Evolutionary conservation across 2,329 filamentous ascomycete genomes (phyloP).

Genomic region (Xylariaceae sp.): DNA sequence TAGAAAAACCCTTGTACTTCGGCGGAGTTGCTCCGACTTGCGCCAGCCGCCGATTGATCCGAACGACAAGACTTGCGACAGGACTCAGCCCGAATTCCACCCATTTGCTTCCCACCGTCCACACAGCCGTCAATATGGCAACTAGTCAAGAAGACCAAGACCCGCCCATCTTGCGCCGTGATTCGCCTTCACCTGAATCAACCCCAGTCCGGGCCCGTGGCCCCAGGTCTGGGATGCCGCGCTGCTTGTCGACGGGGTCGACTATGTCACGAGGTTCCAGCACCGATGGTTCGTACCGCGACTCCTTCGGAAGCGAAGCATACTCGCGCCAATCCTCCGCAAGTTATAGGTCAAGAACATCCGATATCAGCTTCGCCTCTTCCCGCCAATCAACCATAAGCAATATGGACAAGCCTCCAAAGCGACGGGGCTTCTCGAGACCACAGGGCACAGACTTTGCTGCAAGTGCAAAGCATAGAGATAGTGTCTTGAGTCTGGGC

Average conservation of each 20-base stretch:
- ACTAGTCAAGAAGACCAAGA: slow-evolving; percentile 32
- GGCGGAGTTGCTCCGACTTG: background rate
- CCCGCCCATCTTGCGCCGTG: slow-evolving; percentile 42
- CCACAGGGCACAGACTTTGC: slow-evolving; percentile 87
- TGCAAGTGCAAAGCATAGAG: slow-evolving; percentile 80
- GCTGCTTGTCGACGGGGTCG: slow-evolving; percentile 61
- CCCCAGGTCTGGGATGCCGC: slow-evolving; percentile 54
- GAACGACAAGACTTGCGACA: background rate
- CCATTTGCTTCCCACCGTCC: background rate
- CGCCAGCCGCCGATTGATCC: background rate
- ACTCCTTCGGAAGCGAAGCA: slow-evolving; percentile 54
- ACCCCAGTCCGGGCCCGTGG: slow-evolving; percentile 61
- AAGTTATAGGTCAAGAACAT: slow-evolving; percentile 46
- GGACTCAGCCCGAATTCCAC: background rate
- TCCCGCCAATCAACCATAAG: slow-evolving; percentile 47
- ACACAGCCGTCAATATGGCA: slow-evolving; percentile 30
- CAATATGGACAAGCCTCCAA: slow-evolving; percentile 33
- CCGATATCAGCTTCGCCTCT: slow-evolving; percentile 38
- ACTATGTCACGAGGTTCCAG: slow-evolving; percentile 55
- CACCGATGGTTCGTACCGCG: slow-evolving; percentile 45
- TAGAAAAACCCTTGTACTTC: too few species aligned
- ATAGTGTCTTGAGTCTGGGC: slow-evolving; percentile 93
- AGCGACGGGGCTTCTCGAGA: slow-evolving; percentile 78
- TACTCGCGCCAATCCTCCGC: slow-evolving; percentile 63
- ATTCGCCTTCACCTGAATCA: slow-evolving; percentile 62